Percentiles rank a stretch among this genome's conserved stretches.
These are phyloP conservation scores for Saxophila tyrrhenica DNA, from an alignment of 495 filamentous ascomycete species.

Conservation along the genomic window DNA sequence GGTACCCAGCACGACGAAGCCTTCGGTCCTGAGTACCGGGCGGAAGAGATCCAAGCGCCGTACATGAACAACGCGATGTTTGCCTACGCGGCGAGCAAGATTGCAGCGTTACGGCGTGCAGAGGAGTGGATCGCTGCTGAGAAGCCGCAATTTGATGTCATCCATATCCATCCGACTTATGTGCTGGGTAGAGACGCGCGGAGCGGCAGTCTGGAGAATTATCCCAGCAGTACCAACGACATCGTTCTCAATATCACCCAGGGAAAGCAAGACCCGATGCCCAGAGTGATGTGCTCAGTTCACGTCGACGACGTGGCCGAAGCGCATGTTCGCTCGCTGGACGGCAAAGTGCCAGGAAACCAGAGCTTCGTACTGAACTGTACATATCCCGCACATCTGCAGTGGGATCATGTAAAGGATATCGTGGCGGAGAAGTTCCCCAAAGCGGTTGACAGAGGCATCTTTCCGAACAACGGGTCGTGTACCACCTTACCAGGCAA, in stretches of 20 bases:
- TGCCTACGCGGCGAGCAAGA: slow-evolving; percentile 30
- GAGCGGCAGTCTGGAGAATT: too few species aligned
- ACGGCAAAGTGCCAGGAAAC: neutral
- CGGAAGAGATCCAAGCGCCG: neutral
- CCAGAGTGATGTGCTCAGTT: neutral
- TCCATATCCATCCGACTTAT: slow-evolving; percentile 38
- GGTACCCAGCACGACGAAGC: neutral
- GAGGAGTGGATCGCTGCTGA: slow-evolving; percentile 33
- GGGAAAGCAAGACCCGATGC: neutral
- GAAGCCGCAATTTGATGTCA: slow-evolving; percentile 36
- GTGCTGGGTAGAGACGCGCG: neutral
- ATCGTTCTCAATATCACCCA: neutral
- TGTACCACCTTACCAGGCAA: neutral
- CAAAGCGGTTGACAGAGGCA: neutral
- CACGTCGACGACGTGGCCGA: neutral
- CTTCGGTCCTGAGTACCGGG: neutral
- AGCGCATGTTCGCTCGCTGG: neutral
- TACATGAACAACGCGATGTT: slow-evolving; percentile 17
- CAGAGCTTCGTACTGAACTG: neutral
- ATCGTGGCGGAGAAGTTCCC: neutral
- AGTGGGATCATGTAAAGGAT: neutral
- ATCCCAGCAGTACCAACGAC: neutral
- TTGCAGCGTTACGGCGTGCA: slow-evolving; percentile 30
- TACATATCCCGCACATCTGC: neutral
- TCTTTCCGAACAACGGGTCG: neutral